Evolutionary conservation across 495 filamentous ascomycete genomes (phyloP).

Genomic region (Lasiosphaeria hispida): DNA sequence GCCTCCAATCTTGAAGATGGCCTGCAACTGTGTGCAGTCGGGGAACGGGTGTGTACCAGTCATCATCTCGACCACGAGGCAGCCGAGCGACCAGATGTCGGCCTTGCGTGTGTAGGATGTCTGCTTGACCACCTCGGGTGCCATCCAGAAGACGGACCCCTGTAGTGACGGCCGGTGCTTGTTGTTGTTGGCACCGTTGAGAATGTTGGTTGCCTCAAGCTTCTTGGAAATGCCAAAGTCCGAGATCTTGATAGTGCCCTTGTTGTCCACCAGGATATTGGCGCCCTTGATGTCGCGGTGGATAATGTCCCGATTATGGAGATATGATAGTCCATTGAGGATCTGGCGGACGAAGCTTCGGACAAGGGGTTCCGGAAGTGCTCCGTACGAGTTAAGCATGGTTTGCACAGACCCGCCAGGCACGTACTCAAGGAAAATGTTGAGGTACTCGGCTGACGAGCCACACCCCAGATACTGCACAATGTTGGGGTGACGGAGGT

Average conservation of each 20-base stretch:
- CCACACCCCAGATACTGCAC: slow-evolving; percentile 96
- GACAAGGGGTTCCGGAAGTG: slow-evolving; percentile 87
- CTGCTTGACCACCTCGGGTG: slow-evolving; percentile 95
- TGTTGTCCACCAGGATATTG: slow-evolving; percentile 98
- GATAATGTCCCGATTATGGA: slow-evolving; percentile 94
- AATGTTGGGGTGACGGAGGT: slow-evolving; percentile 94
- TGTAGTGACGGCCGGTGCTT: slow-evolving; percentile 88
- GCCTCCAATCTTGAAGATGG: slow-evolving; percentile 97
- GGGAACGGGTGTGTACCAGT: slow-evolving; percentile 95
- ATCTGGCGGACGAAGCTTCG: slow-evolving; percentile 98
- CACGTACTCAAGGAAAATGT: slow-evolving; percentile 99
- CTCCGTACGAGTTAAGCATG: slow-evolving; percentile 97
- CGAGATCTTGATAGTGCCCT: slow-evolving; percentile 98
- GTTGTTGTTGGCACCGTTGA: slow-evolving; percentile 62
- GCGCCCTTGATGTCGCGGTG: slow-evolving; percentile 98
- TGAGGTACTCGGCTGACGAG: slow-evolving; percentile 86
- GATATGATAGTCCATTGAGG: slow-evolving; percentile 87
- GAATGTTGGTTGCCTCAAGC: slow-evolving; percentile 42
- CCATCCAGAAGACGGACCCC: slow-evolving; percentile 99
- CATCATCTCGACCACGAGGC: slow-evolving; percentile 98
- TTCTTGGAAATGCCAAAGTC: slow-evolving; percentile 99
- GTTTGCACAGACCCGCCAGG: slow-evolving; percentile 95
- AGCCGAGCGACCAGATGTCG: slow-evolving; percentile 98
- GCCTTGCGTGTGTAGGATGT: slow-evolving; percentile 98
- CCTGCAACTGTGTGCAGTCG: slow-evolving; percentile 93